phyloP scores from a whole-genome alignment of 345 rosid genomes.

The Eucalyptus sp. region DNA sequence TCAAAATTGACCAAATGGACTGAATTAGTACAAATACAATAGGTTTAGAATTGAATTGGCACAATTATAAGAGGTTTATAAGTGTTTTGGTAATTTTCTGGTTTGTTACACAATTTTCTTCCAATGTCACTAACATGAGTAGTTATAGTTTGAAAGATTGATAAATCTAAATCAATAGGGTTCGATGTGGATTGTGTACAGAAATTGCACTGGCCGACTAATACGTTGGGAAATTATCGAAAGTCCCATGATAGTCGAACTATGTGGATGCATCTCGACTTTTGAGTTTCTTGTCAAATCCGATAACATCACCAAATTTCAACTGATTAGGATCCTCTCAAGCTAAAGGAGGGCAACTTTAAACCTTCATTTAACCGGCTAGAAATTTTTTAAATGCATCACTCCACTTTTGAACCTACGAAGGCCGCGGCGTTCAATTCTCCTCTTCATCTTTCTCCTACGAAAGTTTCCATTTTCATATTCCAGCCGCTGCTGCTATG shows the following conservation, averaged over 20 bases:
- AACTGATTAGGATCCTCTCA: background rate
- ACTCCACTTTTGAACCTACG: background rate
- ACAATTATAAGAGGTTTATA: no score
- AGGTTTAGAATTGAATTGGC: accelerated
- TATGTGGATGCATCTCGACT: background rate
- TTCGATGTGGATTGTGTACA: background rate
- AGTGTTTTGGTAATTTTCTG: no score
- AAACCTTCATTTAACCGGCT: background rate
- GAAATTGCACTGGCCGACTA: background rate
- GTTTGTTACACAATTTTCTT: background rate
- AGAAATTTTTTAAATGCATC: background rate
- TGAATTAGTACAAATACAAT: no score
- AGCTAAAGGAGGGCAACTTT: background rate
- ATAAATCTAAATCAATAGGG: background rate
- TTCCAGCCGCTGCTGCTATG: background rate
- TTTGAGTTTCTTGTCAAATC: background rate
- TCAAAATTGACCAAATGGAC: no score
- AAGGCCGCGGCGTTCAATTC: background rate
- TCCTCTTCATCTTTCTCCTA: background rate
- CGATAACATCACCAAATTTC: background rate
- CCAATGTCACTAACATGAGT: background rate
- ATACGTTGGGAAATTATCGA: background rate
- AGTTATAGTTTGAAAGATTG: background rate
- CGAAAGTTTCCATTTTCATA: background rate
- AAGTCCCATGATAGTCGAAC: background rate